Conservation (phyloP, 2,329 filamentous ascomycete species). For the Colletotrichum brevisporum region DNA sequence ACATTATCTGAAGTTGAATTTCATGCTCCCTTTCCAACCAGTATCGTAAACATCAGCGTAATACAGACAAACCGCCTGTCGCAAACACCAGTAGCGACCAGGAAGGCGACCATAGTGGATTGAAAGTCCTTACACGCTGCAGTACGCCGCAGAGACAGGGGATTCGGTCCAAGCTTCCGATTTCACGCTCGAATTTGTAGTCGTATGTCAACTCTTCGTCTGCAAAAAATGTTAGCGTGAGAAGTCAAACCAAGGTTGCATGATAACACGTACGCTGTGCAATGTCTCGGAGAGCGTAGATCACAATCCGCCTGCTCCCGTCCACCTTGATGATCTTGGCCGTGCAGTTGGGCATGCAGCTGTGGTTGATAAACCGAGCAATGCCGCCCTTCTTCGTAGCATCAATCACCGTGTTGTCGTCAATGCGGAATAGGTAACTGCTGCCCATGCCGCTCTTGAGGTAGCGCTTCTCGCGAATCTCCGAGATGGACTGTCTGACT, state of each 20-base stretch:
- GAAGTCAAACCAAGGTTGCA: not conserved
- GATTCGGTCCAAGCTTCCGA: conserved; percentile 93
- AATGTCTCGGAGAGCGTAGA: conserved; percentile 97
- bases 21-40: conserved; percentile 32
- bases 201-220: conserved; percentile 99
- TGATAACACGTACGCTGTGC: conserved; percentile 80
- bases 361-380: conserved; percentile 98
- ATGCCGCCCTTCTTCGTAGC: conserved; percentile 99
- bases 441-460: conserved; percentile 97
- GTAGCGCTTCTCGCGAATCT: conserved; percentile 92
- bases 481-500: conserved; percentile 96
- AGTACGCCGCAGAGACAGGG: conserved; percentile 97
- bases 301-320: conserved; percentile 97
- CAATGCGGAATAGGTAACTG: conserved; percentile 97
- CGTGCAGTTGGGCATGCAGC: conserved; percentile 97
- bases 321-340: conserved; percentile 99
- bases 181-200: conserved; percentile 99
- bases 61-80: conserved; percentile 29
- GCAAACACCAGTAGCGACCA: conserved; percentile 34
- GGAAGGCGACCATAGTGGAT: conserved; percentile 65
- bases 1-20: too few relatives aligned
- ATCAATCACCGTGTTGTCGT: conserved; percentile 97
- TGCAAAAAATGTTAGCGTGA: conserved; percentile 58
- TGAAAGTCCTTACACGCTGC: conserved; percentile 99
- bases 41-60: conserved; percentile 16